Evolutionary conservation across 148 eudicot species (phyloP), one percentile per base, ranked within the genome.

Genomic region (Euryodendron excelsum): DNA sequence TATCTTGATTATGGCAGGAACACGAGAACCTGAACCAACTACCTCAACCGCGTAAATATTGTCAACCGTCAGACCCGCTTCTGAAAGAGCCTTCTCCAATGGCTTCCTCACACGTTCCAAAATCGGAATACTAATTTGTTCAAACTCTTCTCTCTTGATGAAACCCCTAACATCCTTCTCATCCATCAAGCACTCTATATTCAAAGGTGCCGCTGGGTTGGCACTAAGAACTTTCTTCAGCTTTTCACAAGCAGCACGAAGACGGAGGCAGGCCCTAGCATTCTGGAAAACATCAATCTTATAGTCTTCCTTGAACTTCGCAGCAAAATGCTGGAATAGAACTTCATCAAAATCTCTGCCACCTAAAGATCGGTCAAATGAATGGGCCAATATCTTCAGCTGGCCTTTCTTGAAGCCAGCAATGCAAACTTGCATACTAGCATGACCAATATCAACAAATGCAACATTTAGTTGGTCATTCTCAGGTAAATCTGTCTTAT

Each of bases 121-220:
- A 69, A 95, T 95, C 1, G 94, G 97, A 71, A 81, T 76, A 75
- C 99, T 89, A 36, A 95, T 88, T 78, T 91, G 76, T 77, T 96
- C 99, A 84, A 96, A 91, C 52, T 96, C 99, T 0, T 96, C 98
- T 82, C 99, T 90, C 82, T 89, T 95, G 63, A 95, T 90, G 64
- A 84, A 80, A 33, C 99, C 90, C 66, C 89, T 80, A 14, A 95
- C 99, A 90, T 95, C 99, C 84, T 93, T 95, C 77, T 95, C 99
- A 1, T 93, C 99, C 97, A 95, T 95, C 65, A 95, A 79, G 82
- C 98, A 95, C 85, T 95, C 98, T 44, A 95, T 95, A 81, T 91
- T 95, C 87, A 95, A 80, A 47, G 96, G 99, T 20, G 99, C 94
- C 85, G 84, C 94, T 45, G 98, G 97, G 81, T 94, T 94, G 61